Evolutionary conservation across 805 yeast species (phyloP).

Genomic region (Metschnikowia bowlesiae): DNA sequence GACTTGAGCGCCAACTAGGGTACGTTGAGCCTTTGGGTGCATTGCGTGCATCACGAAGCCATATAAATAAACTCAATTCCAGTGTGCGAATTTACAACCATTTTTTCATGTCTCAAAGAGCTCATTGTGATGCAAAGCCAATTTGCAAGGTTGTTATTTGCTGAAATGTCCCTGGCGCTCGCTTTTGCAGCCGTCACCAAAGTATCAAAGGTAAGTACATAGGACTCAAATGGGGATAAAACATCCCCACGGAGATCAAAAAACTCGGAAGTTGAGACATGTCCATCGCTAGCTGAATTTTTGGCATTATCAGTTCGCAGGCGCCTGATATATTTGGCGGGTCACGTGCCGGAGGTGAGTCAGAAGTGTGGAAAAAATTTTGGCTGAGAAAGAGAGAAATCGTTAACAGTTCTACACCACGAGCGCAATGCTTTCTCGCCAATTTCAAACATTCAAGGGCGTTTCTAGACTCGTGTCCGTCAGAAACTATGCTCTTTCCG

Average conservation of each 20-base stretch:
- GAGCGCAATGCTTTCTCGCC: slow-evolving; percentile 25
- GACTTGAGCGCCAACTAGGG: background rate
- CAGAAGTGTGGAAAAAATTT: background rate
- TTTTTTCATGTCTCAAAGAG: background rate
- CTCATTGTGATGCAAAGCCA: background rate
- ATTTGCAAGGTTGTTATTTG: too few species aligned
- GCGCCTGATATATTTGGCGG: background rate
- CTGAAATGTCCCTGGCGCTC: background rate
- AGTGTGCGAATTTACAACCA: background rate
- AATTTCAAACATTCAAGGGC: slow-evolving; percentile 25
- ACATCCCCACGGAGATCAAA: too few species aligned
- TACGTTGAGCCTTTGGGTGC: background rate
- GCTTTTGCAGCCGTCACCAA: background rate
- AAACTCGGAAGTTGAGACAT: too few species aligned
- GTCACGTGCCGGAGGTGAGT: slow-evolving; percentile 3
- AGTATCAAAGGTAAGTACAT: too few species aligned
- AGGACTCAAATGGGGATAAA: too few species aligned
- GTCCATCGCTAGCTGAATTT: too few species aligned
- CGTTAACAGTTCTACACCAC: background rate
- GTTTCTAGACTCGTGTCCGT: slow-evolving; percentile 10
- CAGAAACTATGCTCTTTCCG: slow-evolving; percentile 57
- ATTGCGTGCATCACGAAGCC: background rate
- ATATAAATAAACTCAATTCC: background rate
- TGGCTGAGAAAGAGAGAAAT: background rate
- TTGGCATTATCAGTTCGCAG: background rate